These are phyloP conservation scores for Penicillium angulare DNA, from an alignment of 495 filamentous ascomycete species.

Conservation along the genomic window DNA sequence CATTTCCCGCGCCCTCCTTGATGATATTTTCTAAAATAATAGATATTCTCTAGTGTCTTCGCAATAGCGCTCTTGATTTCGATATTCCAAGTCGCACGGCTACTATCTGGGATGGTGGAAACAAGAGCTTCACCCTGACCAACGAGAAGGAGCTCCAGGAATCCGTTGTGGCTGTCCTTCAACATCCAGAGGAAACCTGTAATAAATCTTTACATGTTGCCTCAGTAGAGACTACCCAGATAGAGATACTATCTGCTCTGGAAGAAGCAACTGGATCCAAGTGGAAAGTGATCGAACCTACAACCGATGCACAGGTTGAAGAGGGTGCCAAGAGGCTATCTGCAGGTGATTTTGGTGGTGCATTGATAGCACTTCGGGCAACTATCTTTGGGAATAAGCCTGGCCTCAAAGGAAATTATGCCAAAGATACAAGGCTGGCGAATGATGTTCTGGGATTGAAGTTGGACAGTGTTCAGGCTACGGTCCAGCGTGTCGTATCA, in stretches of 20 bases:
- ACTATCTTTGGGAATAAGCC: conserved; percentile 24
- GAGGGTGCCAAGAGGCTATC: conserved; percentile 29
- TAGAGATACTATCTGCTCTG: conserved; percentile 42
- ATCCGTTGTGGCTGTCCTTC: conserved; percentile 39
- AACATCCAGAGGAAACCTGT: conserved; percentile 36
- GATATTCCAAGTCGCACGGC: conserved; percentile 39
- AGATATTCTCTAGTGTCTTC: conserved; percentile 23
- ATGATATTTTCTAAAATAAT: neutral
- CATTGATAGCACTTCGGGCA: conserved; percentile 26
- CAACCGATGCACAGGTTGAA: conserved; percentile 25
- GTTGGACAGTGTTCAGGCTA: conserved; percentile 27
- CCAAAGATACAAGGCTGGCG: conserved; percentile 21
- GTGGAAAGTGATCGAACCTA: conserved; percentile 37
- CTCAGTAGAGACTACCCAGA: conserved; percentile 44
- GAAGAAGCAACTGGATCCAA: conserved; percentile 40
- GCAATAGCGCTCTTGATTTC: conserved; percentile 45
- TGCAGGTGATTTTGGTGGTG: conserved; percentile 36
- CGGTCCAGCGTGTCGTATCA: conserved; percentile 12
- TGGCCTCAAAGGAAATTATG: conserved; percentile 29
- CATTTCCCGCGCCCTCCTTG: neutral
- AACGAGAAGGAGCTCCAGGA: conserved; percentile 39
- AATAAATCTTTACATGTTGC: conserved; percentile 50
- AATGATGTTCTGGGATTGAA: conserved; percentile 35
- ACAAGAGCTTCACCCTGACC: conserved; percentile 34
- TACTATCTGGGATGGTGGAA: conserved; percentile 46